Evolutionary conservation across 179 eudicot species (phyloP), one percentile per base, ranked within the genome.

Genomic region (Actinidia arguta): DNA sequence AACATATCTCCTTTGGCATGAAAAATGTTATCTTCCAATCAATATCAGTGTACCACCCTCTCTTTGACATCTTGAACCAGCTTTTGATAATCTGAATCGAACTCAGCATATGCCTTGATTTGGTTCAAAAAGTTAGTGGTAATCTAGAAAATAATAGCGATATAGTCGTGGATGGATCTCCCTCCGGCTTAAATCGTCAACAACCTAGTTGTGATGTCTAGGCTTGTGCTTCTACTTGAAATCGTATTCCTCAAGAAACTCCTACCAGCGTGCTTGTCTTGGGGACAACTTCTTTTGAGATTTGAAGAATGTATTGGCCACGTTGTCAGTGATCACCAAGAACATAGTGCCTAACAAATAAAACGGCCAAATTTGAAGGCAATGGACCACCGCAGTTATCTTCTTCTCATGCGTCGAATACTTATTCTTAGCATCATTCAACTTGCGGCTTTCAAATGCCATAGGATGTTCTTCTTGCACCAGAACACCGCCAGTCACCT

Each of bases 21-120:
- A 7, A 82, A 17, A 13, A 82, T 0, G 3, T 58, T 77, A 55
- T 82, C 59, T 16, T 82, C 70, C 0, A 68, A 3, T 70, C 85
- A 82, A 55, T 52, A 82, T 5, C 62, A 0, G 6, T 56, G 25
- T 2, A 77, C 50, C 1, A 8, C 4, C 0, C 85, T 68, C 0
- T 76, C 81, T 0, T 67, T 42, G 2, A 76, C 81, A n/a, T 75
- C 17, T 16, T 50, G 8, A 0, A 31, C 9, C 24, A 82, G 20
- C 8, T 55, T 25, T 44, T 66, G 46, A 12, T 64, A 39, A 9
- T 3, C 24, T 1, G 3, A 8, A 67, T 82, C 55, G 0, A 0
- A 3, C 5, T 16, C 69, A 3, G 16, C 42, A 22, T 25, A 6
- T 14, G 0, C 5, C 1, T 1, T 4, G 1, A 63, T 2, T 27